Conservation (phyloP, 2,329 filamentous ascomycete species). For the Trichoderma sp. region DNA sequence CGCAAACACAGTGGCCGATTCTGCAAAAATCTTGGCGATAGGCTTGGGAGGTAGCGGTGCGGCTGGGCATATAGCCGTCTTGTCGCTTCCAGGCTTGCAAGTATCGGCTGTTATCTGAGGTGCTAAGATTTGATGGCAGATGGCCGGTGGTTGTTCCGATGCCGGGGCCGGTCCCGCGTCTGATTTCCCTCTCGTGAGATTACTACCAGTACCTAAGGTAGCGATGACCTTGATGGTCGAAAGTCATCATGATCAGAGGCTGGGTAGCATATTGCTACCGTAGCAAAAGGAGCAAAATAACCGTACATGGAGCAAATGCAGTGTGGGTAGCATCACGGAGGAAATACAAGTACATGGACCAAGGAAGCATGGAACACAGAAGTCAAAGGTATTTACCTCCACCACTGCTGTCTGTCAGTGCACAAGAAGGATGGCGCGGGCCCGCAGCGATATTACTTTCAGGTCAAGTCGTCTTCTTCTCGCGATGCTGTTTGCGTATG, state of each 20-base stretch:
- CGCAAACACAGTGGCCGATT: background rate
- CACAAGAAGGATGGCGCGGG: too few relatives aligned
- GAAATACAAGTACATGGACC: background rate
- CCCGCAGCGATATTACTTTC: too few relatives aligned
- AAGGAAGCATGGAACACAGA: too few relatives aligned
- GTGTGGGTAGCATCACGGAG: background rate
- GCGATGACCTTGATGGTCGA: too few relatives aligned
- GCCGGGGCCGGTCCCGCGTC: background rate
- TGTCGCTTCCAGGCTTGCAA: background rate
- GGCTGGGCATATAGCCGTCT: slow-evolving; percentile 8
- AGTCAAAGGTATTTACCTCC: too few relatives aligned
- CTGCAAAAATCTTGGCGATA: slow-evolving; percentile 9
- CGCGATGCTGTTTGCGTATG: too few relatives aligned
- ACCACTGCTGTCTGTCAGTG: too few relatives aligned
- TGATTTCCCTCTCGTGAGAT: too few relatives aligned
- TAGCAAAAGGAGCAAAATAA: background rate
- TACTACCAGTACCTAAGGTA: too few relatives aligned
- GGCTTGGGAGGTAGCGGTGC: background rate
- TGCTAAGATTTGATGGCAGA: background rate
- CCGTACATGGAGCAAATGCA: background rate
- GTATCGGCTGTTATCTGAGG: background rate
- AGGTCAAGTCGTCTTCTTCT: too few relatives aligned
- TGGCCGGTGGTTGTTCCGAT: slow-evolving; percentile 6
- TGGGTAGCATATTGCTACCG: background rate
- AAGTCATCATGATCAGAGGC: too few relatives aligned